These are phyloP conservation scores for Fraxinus angustifolia DNA, from an alignment of 305 asterid genomes.

Conservation along the genomic window DNA sequence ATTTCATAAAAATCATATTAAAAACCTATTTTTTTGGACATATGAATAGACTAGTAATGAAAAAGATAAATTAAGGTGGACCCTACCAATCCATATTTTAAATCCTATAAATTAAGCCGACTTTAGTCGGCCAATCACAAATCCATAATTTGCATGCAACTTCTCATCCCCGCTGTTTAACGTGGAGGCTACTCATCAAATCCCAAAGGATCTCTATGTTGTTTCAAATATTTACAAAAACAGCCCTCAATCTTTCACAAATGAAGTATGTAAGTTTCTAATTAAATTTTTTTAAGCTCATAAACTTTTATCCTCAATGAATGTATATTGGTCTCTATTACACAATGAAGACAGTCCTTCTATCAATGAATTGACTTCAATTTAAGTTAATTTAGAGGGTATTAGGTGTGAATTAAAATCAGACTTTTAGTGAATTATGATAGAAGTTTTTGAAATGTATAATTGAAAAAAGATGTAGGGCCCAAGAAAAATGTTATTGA, in stretches of 20 bases:
- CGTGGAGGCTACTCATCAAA: constrained; percentile 13
- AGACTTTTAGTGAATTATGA: too few species aligned
- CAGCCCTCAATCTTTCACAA: neutral
- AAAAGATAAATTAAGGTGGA: constrained; percentile 13
- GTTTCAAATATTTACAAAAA: neutral
- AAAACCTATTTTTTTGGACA: neutral
- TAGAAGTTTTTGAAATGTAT: too few species aligned
- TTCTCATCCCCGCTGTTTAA: neutral
- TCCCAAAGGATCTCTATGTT: constrained; percentile 4
- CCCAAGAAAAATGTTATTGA: too few species aligned
- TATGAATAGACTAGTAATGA: neutral
- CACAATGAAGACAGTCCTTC: neutral
- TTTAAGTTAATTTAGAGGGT: neutral
- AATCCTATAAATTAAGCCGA: constrained; percentile 23
- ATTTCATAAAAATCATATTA: neutral
- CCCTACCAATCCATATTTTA: neutral
- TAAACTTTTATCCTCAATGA: neutral
- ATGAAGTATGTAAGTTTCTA: neutral
- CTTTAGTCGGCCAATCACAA: constrained; percentile 34
- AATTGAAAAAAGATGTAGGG: too few species aligned
- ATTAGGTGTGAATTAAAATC: too few species aligned
- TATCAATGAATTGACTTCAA: neutral
- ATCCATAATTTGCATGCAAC: constrained; percentile 18
- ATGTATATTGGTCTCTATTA: neutral
- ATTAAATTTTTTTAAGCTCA: neutral